Base-by-base conservation (phyloP, 495 filamentous ascomycete species). In the Viridothelium virens region DNA sequence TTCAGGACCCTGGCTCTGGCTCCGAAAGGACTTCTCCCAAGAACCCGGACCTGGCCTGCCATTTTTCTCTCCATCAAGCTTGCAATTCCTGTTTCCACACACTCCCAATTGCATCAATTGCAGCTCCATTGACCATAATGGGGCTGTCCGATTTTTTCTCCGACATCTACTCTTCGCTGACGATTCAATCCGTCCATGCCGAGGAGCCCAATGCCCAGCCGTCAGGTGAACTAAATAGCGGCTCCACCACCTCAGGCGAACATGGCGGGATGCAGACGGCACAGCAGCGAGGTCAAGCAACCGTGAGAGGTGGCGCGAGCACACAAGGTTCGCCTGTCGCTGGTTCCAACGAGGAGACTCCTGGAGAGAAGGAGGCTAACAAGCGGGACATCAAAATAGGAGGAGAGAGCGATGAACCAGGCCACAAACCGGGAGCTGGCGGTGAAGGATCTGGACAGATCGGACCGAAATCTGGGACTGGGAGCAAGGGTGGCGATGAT, bases 111-210 rank as follows among this genome's bases (percentile, higher is more conserved):
- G 7, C n/a, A 59, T 59, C 53, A 53, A 53, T 14, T 53, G 48
- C 48, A 59, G 53, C 53, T 75, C 83, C 83, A 71, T 85, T 81
- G 82, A 66, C 77, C 78, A 63, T 77, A 72, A 89, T 87, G 86
- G 81, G 83, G 77, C 77, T 88, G 77, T 75, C 81, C 70, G 84
- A 87, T 73, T 80, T 86, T 76, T 82, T 90, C 79, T 79, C 81
- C 76, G 82, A 87, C 76, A 74, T 88, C 69, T 76, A 81, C 72
- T 80, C 81, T 70, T 80, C 83, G 73, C 74, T 86, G 68, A 79
- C 81, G 75, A 76, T 87, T 62, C 81, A 85, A 73, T 78, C 37
- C 18, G 65, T 83, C 66, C 80, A 86, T 73, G 85, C 85, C 76
- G 86, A 88, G 77, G 80, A 85, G 72, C 81, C 53, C 48, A 84